phyloP scores from a whole-genome alignment of 225 moss, liverwort and hornwort genomes.

The Asterella californica region DNA sequence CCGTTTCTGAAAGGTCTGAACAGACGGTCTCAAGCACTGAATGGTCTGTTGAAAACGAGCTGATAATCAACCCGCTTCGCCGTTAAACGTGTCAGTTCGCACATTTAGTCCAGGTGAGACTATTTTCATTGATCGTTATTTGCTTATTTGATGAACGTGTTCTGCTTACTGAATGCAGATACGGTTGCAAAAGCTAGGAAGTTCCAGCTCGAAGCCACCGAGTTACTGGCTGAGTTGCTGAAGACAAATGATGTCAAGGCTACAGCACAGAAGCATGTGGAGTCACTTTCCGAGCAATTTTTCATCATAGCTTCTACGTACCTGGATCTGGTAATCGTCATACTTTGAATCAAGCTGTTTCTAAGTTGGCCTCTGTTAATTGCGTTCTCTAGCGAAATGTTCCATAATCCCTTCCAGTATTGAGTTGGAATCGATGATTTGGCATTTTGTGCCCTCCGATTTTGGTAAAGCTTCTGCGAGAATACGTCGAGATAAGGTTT shows the following conservation, averaged over 20 bases:
- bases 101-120: background rate
- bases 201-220: slow-evolving; percentile 82
- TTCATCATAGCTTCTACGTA: slow-evolving; percentile 96
- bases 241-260: slow-evolving; percentile 61
- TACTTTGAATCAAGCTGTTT: background rate
- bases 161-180: slow-evolving; percentile 31
- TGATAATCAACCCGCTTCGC: too few species aligned
- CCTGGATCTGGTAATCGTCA: slow-evolving; percentile 67
- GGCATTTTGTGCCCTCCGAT: background rate
- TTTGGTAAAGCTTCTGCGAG: background rate
- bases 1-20: too few species aligned
- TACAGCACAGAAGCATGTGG: slow-evolving; percentile 68
- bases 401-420: background rate
- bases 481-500: too few species aligned
- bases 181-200: slow-evolving; percentile 56
- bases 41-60: too few species aligned
- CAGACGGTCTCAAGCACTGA: too few species aligned
- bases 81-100: background rate
- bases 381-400: too few species aligned
- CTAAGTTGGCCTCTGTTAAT: background rate
- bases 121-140: slow-evolving; percentile 3
- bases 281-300: slow-evolving; percentile 79
- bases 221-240: slow-evolving; percentile 87
- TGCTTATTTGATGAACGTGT: background rate
- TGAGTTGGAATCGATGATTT: background rate